Base-by-base conservation (phyloP, 306 rosid genomes). In the Glycyrrhiza uralensis region DNA sequence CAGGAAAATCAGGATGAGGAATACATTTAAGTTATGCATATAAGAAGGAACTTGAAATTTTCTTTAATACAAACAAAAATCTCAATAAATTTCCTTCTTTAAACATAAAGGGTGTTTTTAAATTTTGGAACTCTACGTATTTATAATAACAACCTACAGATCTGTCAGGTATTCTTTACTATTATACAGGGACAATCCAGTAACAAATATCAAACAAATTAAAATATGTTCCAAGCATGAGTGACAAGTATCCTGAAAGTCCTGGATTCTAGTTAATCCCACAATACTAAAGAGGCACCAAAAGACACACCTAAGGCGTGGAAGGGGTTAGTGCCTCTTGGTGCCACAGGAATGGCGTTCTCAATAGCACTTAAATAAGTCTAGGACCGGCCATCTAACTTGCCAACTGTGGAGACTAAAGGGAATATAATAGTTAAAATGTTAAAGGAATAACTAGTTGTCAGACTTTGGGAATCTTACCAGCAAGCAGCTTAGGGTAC, bases 21-120 rank as follows among this genome's bases (percentile, higher is more conserved):
- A 33, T 59, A 66, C 54, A 42, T 56, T 55, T 46, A 14, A 79
- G 75, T 12, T 26, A 23, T 17, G 36, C 60, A 65, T 35, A 81
- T 42, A 51, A 57, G 18, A 17, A 61, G 41, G 64, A 63, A 50
- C 17, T 71, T 14, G 11, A 18, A 26, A 2, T 15, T 54, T 39
- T 23, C 60, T 63, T 75, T 23, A 23, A 39, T 32, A 65, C 22
- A 79, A 23, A 6, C 17, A 76, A 46, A 49, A 13, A 17, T 55
- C 39, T 18, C 33, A 38, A 66, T 35, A 57, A 60, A 20, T 4
- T 10, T 15, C 22, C 70, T 68, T 26, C 44, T 32, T 29, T 54
- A 47, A 60, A 52, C 50, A 67, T 49, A 60, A n/a, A 55, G 18
- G 63, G 28, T 1, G 15, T 14, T 57, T 30, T 18, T n/a, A 35